A percentile compares a stretch with the other conserved stretches of the same genome.
phyloP scores from a whole-genome alignment of 108 stramenopile genomes.

The Aurantiochytrium sp. region DNA sequence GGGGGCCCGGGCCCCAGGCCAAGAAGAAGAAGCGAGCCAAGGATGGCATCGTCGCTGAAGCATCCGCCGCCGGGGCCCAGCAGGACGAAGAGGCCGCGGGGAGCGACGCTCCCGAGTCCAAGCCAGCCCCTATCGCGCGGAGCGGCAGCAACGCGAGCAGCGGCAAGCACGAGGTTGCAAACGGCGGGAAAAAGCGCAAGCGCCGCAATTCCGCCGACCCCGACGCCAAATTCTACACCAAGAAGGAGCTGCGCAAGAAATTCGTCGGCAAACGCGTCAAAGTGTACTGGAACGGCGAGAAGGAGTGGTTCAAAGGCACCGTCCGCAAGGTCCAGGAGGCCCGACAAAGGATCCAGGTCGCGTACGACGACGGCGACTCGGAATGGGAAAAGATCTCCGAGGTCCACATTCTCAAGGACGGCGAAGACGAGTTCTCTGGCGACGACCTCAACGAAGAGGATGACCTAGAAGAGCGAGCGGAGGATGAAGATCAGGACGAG shows the following conservation, averaged over 20 bases:
- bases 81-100: too few species aligned
- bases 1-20: background rate
- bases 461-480: background rate
- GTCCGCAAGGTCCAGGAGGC: background rate
- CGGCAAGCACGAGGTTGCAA: background rate
- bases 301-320: background rate
- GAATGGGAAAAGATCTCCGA: constrained; percentile 1
- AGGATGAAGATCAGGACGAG: background rate
- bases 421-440: background rate
- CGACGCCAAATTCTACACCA: background rate
- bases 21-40: background rate
- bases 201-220: background rate
- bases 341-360: background rate
- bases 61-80: too few species aligned
- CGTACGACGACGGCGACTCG: background rate
- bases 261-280: background rate
- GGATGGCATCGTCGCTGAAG: too few species aligned
- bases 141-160: too few species aligned
- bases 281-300: constrained; percentile 28
- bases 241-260: background rate
- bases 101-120: too few species aligned
- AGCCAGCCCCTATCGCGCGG: too few species aligned
- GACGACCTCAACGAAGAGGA: background rate
- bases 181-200: background rate
- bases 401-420: background rate